A percentile compares a stretch with the other conserved stretches of the same genome.
Conservation (phyloP, 1,284 basidiomycete genomes). For the Irpex sp. region DNA sequence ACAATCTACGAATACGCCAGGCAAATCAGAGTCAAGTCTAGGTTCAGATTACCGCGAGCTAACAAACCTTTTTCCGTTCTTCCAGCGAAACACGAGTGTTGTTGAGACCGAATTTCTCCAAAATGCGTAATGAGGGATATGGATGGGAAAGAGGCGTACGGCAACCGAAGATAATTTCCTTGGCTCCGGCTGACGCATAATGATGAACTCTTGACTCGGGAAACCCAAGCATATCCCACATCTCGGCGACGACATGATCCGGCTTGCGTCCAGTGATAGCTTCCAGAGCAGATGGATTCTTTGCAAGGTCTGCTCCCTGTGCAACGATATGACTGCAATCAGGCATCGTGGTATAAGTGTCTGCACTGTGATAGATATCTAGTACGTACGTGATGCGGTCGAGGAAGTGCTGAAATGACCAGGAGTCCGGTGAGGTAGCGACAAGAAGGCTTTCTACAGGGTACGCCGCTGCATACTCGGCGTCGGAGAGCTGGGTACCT, state of each 20-base stretch:
- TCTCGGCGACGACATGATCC: background rate
- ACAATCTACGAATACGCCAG: conserved; percentile 1
- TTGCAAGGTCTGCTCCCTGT: conserved; percentile 1
- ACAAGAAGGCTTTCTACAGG: conserved; percentile 6
- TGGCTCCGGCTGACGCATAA: background rate
- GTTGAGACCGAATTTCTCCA: conserved; percentile 10
- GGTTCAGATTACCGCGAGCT: background rate
- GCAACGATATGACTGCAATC: conserved; percentile 4
- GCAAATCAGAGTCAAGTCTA: background rate
- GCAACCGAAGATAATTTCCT: conserved; percentile 7
- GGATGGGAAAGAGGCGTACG: conserved; percentile 11
- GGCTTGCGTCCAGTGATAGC: conserved; percentile 4
- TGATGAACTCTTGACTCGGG: background rate
- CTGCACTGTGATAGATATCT: background rate
- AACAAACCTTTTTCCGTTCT: background rate
- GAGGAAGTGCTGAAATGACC: conserved; percentile 13
- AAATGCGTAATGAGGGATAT: conserved; percentile 6
- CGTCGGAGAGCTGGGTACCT: background rate
- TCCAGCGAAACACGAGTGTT: background rate
- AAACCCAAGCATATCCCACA: conserved; percentile 10
- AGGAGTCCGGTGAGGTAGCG: conserved; percentile 10
- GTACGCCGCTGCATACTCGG: conserved; percentile 4
- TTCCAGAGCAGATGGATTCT: background rate
- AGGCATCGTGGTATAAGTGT: background rate
- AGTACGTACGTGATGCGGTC: conserved; percentile 9